Base-by-base conservation (phyloP, 2,329 filamentous ascomycete species). In the Verticillium nonalfalfae region DNA sequence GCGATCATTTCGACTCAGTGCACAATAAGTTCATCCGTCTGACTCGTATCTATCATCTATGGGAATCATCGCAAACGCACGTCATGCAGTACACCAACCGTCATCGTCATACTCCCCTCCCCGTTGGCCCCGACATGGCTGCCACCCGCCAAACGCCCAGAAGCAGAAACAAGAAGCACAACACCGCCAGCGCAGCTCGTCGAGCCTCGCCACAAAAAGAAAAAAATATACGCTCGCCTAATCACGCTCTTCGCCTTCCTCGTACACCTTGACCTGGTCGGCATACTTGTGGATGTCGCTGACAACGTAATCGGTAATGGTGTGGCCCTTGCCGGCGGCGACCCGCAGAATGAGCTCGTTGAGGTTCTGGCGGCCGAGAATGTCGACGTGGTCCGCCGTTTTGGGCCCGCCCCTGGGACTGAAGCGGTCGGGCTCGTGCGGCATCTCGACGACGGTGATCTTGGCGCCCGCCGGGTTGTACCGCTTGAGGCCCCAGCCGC, bases 361-460 rank as follows among this genome's bases (percentile, higher is more conserved):
- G 33, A 99, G 81, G 36, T 87, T 92, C 67, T 93, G 88, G 35
- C 95, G 81, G 1, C 95, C 95, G 2, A 99, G 81, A 62, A 99
- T 99, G 72, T 99, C 95, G 58, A 99, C 95, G 71, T 99, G 95
- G 71, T 99, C 95, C 14, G 93, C 93, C 64, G 83, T 87, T 63
- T 85, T 86, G 31, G 85, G 85, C 0, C 86, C 87, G 18, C 87
- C 87, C 60, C 95, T 81, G 0, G 95, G 92, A 68, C 88, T 94
- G 74, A 97, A 99, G 18, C 91, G 80, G 68, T 97, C 94, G 1
- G 95, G 95, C 70, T 98, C 93, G 71, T 99, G 95, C 1, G 89
- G 90, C 95, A 99, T 99, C 78, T 99, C 95, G 64, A 90, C 93
- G 0, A 93, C 90, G 50, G 87, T 96, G 65, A 99, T 79, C 69